phyloP scores from a whole-genome alignment of 768 basidiomycete species.

The Scleroderma citrinum region DNA sequence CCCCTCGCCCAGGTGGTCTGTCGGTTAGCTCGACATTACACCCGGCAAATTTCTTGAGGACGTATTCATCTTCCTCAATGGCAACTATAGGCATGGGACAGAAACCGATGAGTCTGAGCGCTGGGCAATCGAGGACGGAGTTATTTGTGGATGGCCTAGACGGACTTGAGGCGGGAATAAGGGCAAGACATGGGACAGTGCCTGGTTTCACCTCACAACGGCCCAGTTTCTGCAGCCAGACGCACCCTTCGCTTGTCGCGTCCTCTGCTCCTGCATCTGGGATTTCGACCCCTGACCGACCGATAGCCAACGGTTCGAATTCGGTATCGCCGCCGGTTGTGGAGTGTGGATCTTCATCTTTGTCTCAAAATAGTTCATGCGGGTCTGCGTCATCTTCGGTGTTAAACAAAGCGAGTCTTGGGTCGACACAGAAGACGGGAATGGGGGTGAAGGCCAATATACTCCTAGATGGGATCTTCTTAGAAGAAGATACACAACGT shows the following conservation, averaged over 20 bases:
- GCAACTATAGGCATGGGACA: constrained; percentile 6
- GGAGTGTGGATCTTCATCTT: neutral
- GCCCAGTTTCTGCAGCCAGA: constrained; percentile 15
- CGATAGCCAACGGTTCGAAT: constrained; percentile 8
- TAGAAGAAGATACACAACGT: constrained; percentile 13
- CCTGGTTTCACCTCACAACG: constrained; percentile 18
- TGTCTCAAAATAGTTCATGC: neutral
- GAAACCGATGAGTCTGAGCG: constrained; percentile 13
- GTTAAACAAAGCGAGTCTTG: neutral
- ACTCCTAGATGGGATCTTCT: constrained; percentile 4
- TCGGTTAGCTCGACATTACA: constrained; percentile 11
- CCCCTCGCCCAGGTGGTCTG: neutral
- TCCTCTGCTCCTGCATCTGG: constrained; percentile 9
- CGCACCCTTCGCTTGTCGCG: constrained; percentile 14
- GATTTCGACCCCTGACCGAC: constrained; percentile 12
- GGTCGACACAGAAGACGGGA: neutral
- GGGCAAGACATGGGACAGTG: neutral
- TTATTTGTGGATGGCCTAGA: constrained; percentile 10
- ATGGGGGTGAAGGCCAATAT: neutral
- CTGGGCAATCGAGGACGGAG: constrained; percentile 17
- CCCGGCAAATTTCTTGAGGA: constrained; percentile 16
- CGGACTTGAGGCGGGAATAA: neutral
- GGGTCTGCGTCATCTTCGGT: neutral
- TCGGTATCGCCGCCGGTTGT: constrained; percentile 7
- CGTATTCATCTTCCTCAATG: constrained; percentile 5